phyloP scores from a whole-genome alignment of 331 rosid species.

The Ulmus americana region DNA sequence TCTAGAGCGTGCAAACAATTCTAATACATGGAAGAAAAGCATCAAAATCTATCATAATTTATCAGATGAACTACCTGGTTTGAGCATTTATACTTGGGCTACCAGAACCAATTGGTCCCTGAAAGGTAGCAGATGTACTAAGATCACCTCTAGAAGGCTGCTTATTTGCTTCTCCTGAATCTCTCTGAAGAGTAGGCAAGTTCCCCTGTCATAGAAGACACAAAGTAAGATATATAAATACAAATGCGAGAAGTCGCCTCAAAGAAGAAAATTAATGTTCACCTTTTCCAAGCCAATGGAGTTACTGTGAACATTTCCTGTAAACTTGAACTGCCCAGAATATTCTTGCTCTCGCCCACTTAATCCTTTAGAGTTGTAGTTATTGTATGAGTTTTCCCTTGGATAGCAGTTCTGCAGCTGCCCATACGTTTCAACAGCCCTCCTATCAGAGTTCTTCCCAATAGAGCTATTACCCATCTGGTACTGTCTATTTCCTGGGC shows the following conservation, averaged over 20 bases:
- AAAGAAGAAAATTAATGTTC: constrained; percentile 6
- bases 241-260: constrained; percentile 1
- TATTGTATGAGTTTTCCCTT: constrained; percentile 20
- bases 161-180: constrained; percentile 18
- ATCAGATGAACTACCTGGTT: constrained; percentile 34
- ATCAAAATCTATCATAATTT: constrained; percentile 2
- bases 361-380: constrained; percentile 21
- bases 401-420: constrained; percentile 35
- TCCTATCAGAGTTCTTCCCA: constrained; percentile 23
- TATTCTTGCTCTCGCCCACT: constrained; percentile 24
- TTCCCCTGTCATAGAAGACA: constrained; percentile 21
- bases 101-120: constrained; percentile 25
- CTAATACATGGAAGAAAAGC: background rate
- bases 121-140: constrained; percentile 25
- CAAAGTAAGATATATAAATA: background rate
- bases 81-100: constrained; percentile 21
- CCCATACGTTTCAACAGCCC: constrained; percentile 31
- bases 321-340: constrained; percentile 26
- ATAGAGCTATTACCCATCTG: constrained; percentile 29
- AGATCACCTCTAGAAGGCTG: constrained; percentile 23
- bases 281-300: constrained; percentile 33
- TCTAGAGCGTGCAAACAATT: background rate
- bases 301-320: constrained; percentile 21
- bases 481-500: constrained; percentile 18
- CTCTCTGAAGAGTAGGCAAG: constrained; percentile 18